Percentiles rank a stretch among this genome's conserved stretches.
Conservation (phyloP, 805 yeast genomes). For the Hanseniaspora lachancei region DNA sequence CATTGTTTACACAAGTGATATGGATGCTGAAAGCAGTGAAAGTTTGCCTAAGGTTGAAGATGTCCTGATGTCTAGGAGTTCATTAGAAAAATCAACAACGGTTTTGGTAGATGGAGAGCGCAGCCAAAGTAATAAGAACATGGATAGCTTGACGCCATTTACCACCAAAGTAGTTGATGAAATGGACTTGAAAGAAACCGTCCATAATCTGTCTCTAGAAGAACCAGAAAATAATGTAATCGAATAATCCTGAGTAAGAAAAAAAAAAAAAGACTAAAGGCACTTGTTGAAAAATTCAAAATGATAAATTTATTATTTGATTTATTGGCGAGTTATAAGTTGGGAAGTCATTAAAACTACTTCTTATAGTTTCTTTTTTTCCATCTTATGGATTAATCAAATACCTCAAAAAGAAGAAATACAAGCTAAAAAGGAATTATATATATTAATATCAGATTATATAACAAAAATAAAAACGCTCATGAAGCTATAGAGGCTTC, state of each 20-base stretch:
- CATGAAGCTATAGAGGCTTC: not conserved
- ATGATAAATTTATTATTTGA: not conserved
- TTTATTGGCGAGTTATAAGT: not conserved
- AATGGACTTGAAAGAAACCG: not conserved
- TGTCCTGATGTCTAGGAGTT: not conserved
- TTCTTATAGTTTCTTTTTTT: not conserved
- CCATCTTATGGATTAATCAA: too few relatives aligned
- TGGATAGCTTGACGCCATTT: not conserved
- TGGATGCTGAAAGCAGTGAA: not conserved
- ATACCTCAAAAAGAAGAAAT: not conserved
- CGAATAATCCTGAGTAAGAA: not conserved
- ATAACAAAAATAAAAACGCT: not conserved
- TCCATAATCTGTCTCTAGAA: not conserved
- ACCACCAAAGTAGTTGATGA: not conserved
- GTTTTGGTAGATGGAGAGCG: not conserved
- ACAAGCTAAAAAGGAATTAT: not conserved
- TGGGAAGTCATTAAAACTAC: not conserved
- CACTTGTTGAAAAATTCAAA: not conserved
- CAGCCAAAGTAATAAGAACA: not conserved
- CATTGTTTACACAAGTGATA: not conserved
- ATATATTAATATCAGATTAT: too few relatives aligned
- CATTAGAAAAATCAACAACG: conserved; percentile 1
- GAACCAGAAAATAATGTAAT: not conserved
- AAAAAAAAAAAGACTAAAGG: not conserved
- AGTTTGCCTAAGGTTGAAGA: not conserved